Conservation (phyloP, 129 eudicot genomes). For the Oenanthe sinensis region DNA sequence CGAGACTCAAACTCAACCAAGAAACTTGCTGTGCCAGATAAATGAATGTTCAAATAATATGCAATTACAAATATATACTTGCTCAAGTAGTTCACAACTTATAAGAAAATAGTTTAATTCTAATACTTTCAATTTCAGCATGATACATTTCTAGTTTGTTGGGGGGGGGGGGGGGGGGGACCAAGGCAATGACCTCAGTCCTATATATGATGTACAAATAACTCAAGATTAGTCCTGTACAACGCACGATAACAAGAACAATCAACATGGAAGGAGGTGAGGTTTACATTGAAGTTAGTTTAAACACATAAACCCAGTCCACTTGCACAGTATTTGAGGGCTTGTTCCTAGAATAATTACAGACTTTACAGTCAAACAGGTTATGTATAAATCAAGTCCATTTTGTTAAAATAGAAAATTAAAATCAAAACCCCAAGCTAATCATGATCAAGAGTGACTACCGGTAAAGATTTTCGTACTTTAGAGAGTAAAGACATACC, state of each 20-base stretch:
- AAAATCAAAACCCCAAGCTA: neutral
- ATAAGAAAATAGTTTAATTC: neutral
- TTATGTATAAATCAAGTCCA: neutral
- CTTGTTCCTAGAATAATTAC: neutral
- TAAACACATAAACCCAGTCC: neutral
- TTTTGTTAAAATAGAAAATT: neutral
- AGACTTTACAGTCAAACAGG: neutral
- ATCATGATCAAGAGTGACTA: neutral
- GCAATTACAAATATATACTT: neutral
- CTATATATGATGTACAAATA: neutral
- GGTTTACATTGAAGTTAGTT: neutral
- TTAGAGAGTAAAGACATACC: conserved; percentile 36
- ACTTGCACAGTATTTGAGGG: neutral
- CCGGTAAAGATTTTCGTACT: neutral
- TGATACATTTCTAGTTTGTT: neutral
- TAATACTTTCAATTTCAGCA: neutral
- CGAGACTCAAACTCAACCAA: neutral
- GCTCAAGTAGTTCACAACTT: neutral
- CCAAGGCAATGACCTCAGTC: neutral
- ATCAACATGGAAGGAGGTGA: neutral
- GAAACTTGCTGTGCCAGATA: neutral
- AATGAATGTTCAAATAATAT: neutral
- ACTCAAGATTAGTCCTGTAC: neutral
- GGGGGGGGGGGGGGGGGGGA: no score
- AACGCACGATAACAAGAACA: neutral